Evolutionary conservation across 768 basidiomycete species (phyloP), one percentile per base, ranked within the genome.

Genomic region (Trametes punicea): DNA sequence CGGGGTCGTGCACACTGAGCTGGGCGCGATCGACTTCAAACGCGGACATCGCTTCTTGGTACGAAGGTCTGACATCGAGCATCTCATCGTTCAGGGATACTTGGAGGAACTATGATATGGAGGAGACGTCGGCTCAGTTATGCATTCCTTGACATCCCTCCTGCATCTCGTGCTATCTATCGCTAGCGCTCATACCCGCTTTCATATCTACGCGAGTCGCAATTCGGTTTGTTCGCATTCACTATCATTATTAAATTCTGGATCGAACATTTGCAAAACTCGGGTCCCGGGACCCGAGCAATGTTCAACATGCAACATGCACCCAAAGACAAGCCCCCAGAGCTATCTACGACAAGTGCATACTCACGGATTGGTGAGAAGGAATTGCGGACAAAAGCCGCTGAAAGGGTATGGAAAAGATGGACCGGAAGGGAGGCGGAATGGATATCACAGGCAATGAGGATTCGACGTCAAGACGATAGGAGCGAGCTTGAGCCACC

Each of bases 1-100:
- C 61, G 96, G 97, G 2, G 83, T 87, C 48, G 91, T 99, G 18
- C 88, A 93, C 70, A 93, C 95, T 1, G 93, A 97, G 71, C 75
- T 88, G 54, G 97, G 97, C 8, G 87, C 81, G 54, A 87, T 99
- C 56, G 88, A 95, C 69, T 94, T 98, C 67, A 81, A 82, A 66
- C 90, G 87, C 70, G 96, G 94, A 0, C 88, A 93, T 70, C 75
- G 96, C 60, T 96, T 91, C 65, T 85, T 94, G 78, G 87, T 98
- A 48, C 77, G 90, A 33, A 76, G 92, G 62, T 82, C 89, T 6
- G 93, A 95, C 68, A 87, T 99, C 59, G 97, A 99, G 69, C 88
- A 95, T 69, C 78, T 98, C 63, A 92, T 98, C 63, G 85, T 95
- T 1, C 90, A 94, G 66, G 95, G 95, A 4, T 96, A 88, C 70